Evolutionary conservation across 2,329 filamentous ascomycete genomes (phyloP), one percentile per base, ranked within the genome.

Genomic region (Claviceps digitariae): DNA sequence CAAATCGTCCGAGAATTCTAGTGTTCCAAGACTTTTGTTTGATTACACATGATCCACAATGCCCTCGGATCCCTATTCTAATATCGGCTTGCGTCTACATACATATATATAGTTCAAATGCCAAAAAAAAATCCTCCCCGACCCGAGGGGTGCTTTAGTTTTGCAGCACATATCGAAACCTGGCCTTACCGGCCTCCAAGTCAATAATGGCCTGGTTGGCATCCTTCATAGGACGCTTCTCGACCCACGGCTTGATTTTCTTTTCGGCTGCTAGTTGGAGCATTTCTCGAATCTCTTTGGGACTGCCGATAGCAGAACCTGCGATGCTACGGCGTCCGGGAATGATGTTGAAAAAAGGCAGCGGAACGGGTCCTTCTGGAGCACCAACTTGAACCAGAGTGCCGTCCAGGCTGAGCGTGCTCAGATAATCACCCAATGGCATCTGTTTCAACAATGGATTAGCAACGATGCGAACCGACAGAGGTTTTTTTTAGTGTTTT

Each of bases 331-430:
- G 65, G 7, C 76, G 74, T 59, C 79, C 81, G 45, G 64, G 67
- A 46, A 84, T 79, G 58, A 86, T 63, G 20, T 73, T 66, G 56
- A 75, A 78, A 2, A 58, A 38, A 2, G 34, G 4, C 6, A 64
- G 5, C 3, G 55, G 43, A 23, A 62, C 36, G 1, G 51, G 52
- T 8, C 54, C 59, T 29, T 62, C 62, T 27, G 62, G 62, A 43
- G 50, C 60, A 52, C 83, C 83, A 46, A 87, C 74, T 64, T 85
- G 81, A 46, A 86, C 76, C 59, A 86, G 79, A 3, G 74, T 74
- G 15, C 84, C 83, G 50, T 80, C 74, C 2, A 73, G 65, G 55
- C 74, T 72, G 27, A 87, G 70, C 10, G 87, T 69, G 23, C 69
- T 64, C 54, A 87, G 67, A 65, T 87, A 87, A 48, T 77, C 68